Conservation (phyloP, 2,329 filamentous ascomycete genomes). For the Pleoardoris graminearum region DNA sequence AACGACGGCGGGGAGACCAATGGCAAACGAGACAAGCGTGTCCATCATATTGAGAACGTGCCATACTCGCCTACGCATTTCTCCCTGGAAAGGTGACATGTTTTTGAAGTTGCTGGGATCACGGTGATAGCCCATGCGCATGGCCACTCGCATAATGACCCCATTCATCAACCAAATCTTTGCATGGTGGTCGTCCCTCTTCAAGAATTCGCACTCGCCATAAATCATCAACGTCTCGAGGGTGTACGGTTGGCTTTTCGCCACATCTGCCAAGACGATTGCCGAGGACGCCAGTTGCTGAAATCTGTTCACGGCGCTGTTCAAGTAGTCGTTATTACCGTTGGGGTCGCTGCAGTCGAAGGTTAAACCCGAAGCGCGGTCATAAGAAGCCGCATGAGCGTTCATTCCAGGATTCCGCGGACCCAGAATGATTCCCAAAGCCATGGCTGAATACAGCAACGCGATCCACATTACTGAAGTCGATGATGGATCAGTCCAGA, state of each 20-base stretch:
- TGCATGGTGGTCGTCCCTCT: constrained; percentile 24
- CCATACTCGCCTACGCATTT: constrained; percentile 45
- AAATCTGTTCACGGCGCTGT: constrained; percentile 18
- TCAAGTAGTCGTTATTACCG: constrained; percentile 12
- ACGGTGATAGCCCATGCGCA: constrained; percentile 47
- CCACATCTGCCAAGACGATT: constrained; percentile 29
- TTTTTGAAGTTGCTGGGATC: constrained; percentile 35
- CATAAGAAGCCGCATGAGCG: constrained; percentile 16
- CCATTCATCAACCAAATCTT: constrained; percentile 32
- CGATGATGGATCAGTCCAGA: constrained; percentile 22
- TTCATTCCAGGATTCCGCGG: constrained; percentile 27
- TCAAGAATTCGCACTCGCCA: constrained; percentile 24
- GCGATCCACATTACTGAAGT: constrained; percentile 28
- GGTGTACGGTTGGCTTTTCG: constrained; percentile 27
- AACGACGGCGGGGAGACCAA: constrained; percentile 41
- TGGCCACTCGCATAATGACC: constrained; percentile 25
- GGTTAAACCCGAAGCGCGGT: constrained; percentile 9
- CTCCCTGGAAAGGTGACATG: constrained; percentile 40
- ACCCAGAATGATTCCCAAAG: constrained; percentile 27
- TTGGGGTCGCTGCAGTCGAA: background rate
- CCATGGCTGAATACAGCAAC: constrained; percentile 22
- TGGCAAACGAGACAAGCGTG: constrained; percentile 37
- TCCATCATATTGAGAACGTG: constrained; percentile 40
- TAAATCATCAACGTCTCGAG: constrained; percentile 23
- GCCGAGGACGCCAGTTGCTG: constrained; percentile 32